Evolutionary conservation across 768 basidiomycete species (phyloP), one percentile per base, ranked within the genome.

Genomic region (Sarcodon aspratus): DNA sequence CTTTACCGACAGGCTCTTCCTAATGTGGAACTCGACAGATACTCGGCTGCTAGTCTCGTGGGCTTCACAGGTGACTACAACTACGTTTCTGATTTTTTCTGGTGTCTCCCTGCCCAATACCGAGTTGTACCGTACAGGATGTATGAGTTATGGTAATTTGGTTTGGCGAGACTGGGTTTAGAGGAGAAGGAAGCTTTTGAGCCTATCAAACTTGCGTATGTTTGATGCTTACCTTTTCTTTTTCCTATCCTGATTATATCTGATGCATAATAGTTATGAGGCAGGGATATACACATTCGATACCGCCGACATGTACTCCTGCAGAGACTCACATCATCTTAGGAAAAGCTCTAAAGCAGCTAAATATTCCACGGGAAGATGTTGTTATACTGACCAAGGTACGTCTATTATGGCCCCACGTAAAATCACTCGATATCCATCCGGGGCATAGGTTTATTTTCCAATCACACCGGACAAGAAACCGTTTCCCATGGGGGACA

Each of bases 371-470:
- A 7, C 63, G 75, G 15, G 70, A 72, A 9, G 64, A 68, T 52
- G 53, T 74, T 31, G 73, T 76, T 13, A 63, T 77, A 47, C 58
- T 75, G 53, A 74, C 73, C 44, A 77, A 74, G 57, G 65, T 69
- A 31, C 32, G 31, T 35, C 12, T 2, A 27, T 9, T 11, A 1
- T 35, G 13, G 13, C 11, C 17, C 44, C 17, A 38, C 9, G 21
- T 12, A 52, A 31, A 15, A 38, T 31, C n/a, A 15, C 10, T 38
- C 4, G 27, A 62, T 59, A 33, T 60, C 36, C 48, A 58, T 47
- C 56, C 57, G 32, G 47, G 31, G 36, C 34, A 33, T 27, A 57
- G 57, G 33, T 58, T n/a, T 58, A 33, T 38, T 48, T 33, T 33
- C 48, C 57, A 0, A 50, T 57, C 7, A 45, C 52, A 9, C 48